Evolutionary conservation across 306 rosid genomes (phyloP), one percentile per base, ranked within the genome.

Genomic region (Cicer cuneatum): DNA sequence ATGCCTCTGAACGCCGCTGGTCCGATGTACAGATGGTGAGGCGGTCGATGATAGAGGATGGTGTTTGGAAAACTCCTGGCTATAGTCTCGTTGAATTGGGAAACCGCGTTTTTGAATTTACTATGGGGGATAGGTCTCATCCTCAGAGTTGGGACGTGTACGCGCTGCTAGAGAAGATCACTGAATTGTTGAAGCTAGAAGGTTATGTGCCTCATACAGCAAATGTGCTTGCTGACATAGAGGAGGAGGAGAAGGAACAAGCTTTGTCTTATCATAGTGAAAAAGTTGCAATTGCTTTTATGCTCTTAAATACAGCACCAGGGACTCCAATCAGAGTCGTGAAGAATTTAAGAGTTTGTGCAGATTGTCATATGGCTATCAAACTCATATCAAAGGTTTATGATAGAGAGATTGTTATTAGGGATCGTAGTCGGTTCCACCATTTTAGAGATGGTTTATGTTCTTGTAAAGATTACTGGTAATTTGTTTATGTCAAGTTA

Each of bases 191-290:
- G 85, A 86, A 84, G 78, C 16, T 79, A 62, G 90, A 86, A 76
- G 90, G 90, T 19, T 86, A 86, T 76, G 81, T 84, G 18, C 88
- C 90, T 73, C 85, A 70, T 24, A 86, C 90, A 58, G 77, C 74
- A 59, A 86, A 86, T 81, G 90, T 86, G 69, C 80, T 86, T 38
- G 83, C 83, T 7, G 90, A 86, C 66, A 82, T 86, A 76, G 90
- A 86, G 74, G 90, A 86, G 68, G 88, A 86, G 81, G 90, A 86
- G 82, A 86, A 86, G 76, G 90, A 86, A 64, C 86, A 84, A 65
- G 88, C 85, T 82, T 59, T 86, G 85, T 84, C 85, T 64, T 86
- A 84, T 84, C 90, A 86, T 7, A 86, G 88, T 73, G 90, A 86
- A 74, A 86, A 84, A 33, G 73, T 86, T 76, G 90, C 90, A 69